Evolutionary conservation across 306 rosid species (phyloP).

Genomic region (Castanea mollissima): DNA sequence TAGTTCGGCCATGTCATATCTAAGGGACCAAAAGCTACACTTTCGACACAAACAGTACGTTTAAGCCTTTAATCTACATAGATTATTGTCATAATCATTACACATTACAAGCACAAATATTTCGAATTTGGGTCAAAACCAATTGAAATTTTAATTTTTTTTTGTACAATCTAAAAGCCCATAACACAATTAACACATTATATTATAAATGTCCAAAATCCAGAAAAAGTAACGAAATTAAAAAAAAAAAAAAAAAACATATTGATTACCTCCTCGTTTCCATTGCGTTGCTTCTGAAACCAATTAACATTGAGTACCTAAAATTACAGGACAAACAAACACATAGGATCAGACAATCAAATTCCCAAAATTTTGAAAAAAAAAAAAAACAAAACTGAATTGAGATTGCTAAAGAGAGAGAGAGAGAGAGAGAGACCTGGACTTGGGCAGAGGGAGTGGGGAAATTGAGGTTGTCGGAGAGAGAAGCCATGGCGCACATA

Average conservation of each 20-base stretch:
- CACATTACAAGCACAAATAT: too few species aligned
- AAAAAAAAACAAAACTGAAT: not conserved
- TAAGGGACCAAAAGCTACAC: too few species aligned
- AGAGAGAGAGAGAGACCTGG: slow-evolving; percentile 52
- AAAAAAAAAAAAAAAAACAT: not conserved
- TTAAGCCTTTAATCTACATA: too few species aligned
- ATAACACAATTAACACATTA: not conserved
- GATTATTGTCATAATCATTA: too few species aligned
- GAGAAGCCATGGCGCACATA: slow-evolving; percentile 73
- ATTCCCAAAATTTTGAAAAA: not conserved
- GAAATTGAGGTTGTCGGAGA: slow-evolving; percentile 65
- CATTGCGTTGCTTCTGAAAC: slow-evolving; percentile 88
- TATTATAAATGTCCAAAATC: not conserved
- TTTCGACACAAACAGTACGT: too few species aligned
- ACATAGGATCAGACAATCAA: not conserved
- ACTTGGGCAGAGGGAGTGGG: slow-evolving; percentile 72
- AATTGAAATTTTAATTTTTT: not conserved
- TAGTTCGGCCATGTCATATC: too few species aligned
- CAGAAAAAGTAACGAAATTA: not conserved
- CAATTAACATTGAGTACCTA: slow-evolving; percentile 76
- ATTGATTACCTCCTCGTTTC: slow-evolving; percentile 76
- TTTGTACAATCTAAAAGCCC: not conserved
- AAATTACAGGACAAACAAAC: not conserved
- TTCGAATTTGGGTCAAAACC: too few species aligned
- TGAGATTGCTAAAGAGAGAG: not conserved